Evolutionary conservation across 2,329 filamentous ascomycete genomes (phyloP), one percentile per base, ranked within the genome.

Genomic region (Nannizziopsis barbatae): DNA sequence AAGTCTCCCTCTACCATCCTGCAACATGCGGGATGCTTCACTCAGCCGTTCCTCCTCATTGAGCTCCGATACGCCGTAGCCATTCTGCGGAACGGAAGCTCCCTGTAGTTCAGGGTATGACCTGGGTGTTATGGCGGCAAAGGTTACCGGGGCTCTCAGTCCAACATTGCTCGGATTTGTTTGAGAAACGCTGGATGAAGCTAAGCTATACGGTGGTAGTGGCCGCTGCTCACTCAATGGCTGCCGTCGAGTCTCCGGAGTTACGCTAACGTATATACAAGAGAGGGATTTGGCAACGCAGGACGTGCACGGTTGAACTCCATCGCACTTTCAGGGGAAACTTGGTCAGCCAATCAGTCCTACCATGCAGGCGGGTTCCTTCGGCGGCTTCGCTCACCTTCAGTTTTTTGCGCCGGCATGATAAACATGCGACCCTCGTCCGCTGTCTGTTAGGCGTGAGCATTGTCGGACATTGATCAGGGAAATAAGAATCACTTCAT

Each of bases 21-120:
- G 80, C 53, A 84, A 71, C 58, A 81, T 72, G 56, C 78, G 81
- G 67, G 81, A 76, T 10, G 79, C 70, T 68, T 81, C 78, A 56
- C 54, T 44, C 4, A 49, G 53, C 12, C 50, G 44, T 20, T 56
- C 54, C 9, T 53, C 54, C 46, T 57, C 54, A 41, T 56, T 52
- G 7, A 51, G 51, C 42, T 55, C 54, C 10, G 42, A 31, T 12
- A 18, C 20, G 22, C 22, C 22, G 22, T 27, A 27, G 22, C 22
- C 40, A 7, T 20, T 15, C 8, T 20, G 43, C 8, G 35, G 12
- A 10, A 36, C 7, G 6, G 35, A 35, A 31, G 15, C 18, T 15
- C 22, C 37, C 30, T 30, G 8, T 17, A 36, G 31, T 27, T 12
- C 31, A 20, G 17, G 27, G n/a, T n/a, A 35, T 15, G 45, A 32